Percentiles rank a stretch among this genome's conserved stretches.
Evolutionary conservation across 805 yeast genomes (phyloP).

Genomic region (Saccharomycopsis babjevae): DNA sequence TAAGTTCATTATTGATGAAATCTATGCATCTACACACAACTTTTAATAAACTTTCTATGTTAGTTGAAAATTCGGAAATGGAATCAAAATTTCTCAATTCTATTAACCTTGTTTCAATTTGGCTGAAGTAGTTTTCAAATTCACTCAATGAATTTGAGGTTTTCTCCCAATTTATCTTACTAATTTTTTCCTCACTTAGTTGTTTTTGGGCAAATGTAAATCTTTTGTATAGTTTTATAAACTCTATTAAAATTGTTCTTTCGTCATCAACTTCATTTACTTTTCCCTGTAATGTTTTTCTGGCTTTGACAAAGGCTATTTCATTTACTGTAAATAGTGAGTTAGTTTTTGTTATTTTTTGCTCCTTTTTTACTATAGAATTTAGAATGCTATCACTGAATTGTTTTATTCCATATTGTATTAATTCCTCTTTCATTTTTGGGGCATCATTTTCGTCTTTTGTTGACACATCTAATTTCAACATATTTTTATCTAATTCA

Average conservation of each 20-base stretch:
- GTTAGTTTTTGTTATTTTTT: neutral
- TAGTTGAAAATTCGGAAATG: neutral
- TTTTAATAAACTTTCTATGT: neutral
- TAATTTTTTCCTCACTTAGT: neutral
- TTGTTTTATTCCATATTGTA: neutral
- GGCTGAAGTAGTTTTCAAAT: neutral
- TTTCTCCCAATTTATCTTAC: neutral
- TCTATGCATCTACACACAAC: neutral
- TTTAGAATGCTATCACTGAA: neutral
- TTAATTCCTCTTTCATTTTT: neutral
- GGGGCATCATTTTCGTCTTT: neutral
- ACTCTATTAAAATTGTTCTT: neutral
- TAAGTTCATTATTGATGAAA: neutral
- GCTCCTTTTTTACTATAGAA: neutral
- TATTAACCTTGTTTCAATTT: neutral
- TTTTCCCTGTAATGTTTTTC: neutral
- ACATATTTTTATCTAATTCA: neutral
- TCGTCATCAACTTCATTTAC: neutral
- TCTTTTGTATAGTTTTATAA: neutral
- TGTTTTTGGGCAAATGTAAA: neutral
- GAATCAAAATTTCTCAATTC: neutral
- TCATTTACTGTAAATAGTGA: neutral
- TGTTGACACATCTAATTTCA: conserved; percentile 18
- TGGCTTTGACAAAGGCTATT: neutral
- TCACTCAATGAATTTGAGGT: neutral